These are phyloP conservation scores for Torulaspora maleeae DNA, from an alignment of 805 yeast species.

Conservation along the genomic window DNA sequence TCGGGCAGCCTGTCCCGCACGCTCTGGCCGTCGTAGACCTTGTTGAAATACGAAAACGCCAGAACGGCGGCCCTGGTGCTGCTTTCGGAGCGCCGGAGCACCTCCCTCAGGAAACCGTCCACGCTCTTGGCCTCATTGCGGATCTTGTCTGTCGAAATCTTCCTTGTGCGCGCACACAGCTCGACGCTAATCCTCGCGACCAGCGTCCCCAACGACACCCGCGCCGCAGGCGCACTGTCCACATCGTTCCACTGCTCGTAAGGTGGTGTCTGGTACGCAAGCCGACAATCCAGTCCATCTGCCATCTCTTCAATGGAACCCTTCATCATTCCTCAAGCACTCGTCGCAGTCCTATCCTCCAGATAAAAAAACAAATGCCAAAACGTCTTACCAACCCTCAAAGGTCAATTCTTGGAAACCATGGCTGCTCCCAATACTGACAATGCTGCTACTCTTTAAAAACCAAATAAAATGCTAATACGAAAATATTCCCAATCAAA, in stretches of 20 bases:
- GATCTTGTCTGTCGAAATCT: conserved; percentile 17
- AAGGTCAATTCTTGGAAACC: conserved; percentile 7
- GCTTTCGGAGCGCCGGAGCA: conserved; percentile 21
- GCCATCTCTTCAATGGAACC: not conserved
- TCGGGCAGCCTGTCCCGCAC: conserved; percentile 15
- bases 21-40: conserved; percentile 9
- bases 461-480: not conserved
- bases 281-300: conserved; percentile 7
- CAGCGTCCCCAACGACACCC: conserved; percentile 6
- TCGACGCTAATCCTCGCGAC: conserved; percentile 16
- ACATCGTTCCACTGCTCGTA: conserved; percentile 4
- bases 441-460: conserved; percentile 5
- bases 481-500: not conserved
- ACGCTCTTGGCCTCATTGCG: conserved; percentile 16
- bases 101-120: conserved; percentile 16
- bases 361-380: conserved; percentile 3
- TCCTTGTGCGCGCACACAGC: conserved; percentile 16
- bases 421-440: conserved; percentile 2
- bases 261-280: conserved; percentile 17
- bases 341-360: not conserved
- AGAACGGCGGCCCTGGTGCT: conserved; percentile 15
- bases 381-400: conserved; percentile 2
- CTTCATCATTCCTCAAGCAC: not conserved
- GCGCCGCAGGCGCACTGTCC: not conserved
- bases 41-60: conserved; percentile 18